Base-by-base conservation (phyloP, 371 early-diverging fungal genomes). In the Mucor lusitanicus region DNA sequence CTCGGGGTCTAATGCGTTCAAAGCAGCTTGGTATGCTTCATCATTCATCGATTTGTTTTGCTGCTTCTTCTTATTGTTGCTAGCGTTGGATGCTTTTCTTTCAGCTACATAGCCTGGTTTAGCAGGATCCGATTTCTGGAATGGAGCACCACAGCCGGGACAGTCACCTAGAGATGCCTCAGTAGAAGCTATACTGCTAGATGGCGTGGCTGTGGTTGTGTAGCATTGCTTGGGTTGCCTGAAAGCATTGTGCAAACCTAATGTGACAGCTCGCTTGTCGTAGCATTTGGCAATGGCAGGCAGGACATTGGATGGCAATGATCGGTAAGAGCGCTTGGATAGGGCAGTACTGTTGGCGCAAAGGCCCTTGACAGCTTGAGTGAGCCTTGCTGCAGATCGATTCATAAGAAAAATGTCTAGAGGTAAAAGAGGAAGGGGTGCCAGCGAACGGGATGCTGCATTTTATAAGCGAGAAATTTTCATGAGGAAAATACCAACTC, bases 121-220 rank as follows among this genome's bases (percentile, higher is more conserved):
- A 3, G 55, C 28, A 1, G 74, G 59, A 54, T 83, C 75, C 0
- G 67, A 63, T 2, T 67, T 71, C 73, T 91, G 91, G 42, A 91
- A 88, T 28, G 78, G 81, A 11, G 90, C 90, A 17, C 91, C 91
- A 59, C 91, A 91, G 0, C 91, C 90, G 12, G 91, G 87, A 66
- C 91, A 91, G 64, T 87, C 80, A 15, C 59, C 64, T 25, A 63
- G 21, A 6, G 28, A 25, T 9, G 54, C 37, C 13, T 30, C 30
- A 30, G 30, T 30, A 30, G 30, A 3, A 30, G 30, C n/a, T n/a
- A n/a, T n/a, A n/a, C n/a, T n/a, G n/a, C n/a, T n/a, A n/a, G n/a
- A n/a, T n/a, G n/a, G n/a, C n/a, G n/a, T n/a, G n/a, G n/a, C 7
- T 11, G 48, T 48, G 1, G 23, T 48, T 33, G 33, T 33, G 30